A percentile compares a stretch with the other conserved stretches of the same genome.
Conservation (phyloP, 495 filamentous ascomycete genomes). For the Pseudevernia furfuracea region DNA sequence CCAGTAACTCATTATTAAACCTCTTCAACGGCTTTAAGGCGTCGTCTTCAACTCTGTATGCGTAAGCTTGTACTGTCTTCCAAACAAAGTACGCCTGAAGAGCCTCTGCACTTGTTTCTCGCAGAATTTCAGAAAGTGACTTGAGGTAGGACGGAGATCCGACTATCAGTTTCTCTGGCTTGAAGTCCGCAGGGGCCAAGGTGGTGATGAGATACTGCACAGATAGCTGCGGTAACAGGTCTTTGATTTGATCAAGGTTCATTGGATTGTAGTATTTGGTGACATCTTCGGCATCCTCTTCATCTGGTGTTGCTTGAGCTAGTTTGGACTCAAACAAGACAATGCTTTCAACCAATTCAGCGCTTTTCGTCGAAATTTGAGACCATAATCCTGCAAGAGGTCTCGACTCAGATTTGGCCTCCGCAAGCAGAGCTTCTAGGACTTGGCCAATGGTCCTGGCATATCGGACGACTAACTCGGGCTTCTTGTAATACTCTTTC, state of each 20-base stretch:
- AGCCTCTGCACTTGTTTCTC: conserved; percentile 40
- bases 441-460: conserved; percentile 41
- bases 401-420: conserved; percentile 12
- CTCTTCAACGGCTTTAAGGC: conserved; percentile 49
- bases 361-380: conserved; percentile 24
- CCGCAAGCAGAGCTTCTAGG: conserved; percentile 29
- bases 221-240: conserved; percentile 48
- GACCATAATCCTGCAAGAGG: conserved; percentile 27
- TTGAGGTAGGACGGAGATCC: conserved; percentile 50
- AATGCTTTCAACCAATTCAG: conserved; percentile 38
- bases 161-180: conserved; percentile 49
- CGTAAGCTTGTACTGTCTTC: conserved; percentile 51
- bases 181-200: conserved; percentile 45
- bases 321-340: conserved; percentile 55
- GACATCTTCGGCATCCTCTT: conserved; percentile 50
- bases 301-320: conserved; percentile 50
- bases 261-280: conserved; percentile 54
- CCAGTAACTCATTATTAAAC: conserved; percentile 51
- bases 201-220: conserved; percentile 45
- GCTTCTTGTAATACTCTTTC: conserved; percentile 58
- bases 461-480: conserved; percentile 46
- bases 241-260: conserved; percentile 43
- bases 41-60: conserved; percentile 47
- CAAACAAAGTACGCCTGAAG: conserved; percentile 52
- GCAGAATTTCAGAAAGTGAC: conserved; percentile 41